phyloP scores from a whole-genome alignment of 179 eudicot species.

The Spergularia azorica region DNA sequence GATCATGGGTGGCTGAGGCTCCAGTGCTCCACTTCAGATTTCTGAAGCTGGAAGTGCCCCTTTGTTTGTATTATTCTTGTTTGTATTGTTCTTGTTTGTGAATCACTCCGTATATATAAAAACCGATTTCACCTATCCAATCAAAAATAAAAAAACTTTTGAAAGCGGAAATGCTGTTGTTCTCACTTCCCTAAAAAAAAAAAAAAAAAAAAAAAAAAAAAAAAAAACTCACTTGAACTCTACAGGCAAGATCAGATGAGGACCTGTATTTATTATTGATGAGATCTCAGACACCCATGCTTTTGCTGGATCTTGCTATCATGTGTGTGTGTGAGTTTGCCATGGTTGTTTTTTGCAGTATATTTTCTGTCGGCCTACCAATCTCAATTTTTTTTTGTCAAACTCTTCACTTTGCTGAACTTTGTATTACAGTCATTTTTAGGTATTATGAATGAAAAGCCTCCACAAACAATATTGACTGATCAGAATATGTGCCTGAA shows the following conservation, averaged over 20 bases:
- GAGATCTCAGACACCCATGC: neutral
- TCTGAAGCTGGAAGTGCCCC: too few relatives aligned
- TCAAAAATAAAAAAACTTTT: too few relatives aligned
- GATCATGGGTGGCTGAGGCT: too few relatives aligned
- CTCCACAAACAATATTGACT: constrained; percentile 84
- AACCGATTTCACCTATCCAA: too few relatives aligned
- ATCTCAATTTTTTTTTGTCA: neutral
- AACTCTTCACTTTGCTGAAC: neutral
- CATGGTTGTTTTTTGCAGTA: neutral
- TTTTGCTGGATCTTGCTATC: neutral
- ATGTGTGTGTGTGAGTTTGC: neutral
- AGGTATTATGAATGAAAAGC: constrained; percentile 84
- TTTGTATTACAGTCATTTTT: constrained; percentile 55
- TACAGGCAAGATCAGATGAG: neutral
- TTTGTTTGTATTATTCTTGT: too few relatives aligned
- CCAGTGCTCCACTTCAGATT: too few relatives aligned
- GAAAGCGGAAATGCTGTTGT: neutral
- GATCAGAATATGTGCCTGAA: constrained; percentile 91
- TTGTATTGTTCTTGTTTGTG: too few relatives aligned
- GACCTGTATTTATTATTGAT: neutral
- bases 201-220: too few relatives aligned
- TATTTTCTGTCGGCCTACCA: neutral
- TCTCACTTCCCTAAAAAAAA: too few relatives aligned
- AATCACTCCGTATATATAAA: too few relatives aligned
- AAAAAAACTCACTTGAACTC: neutral